Conservation (phyloP, 805 yeast genomes). For the Myxozyma neotropica region DNA sequence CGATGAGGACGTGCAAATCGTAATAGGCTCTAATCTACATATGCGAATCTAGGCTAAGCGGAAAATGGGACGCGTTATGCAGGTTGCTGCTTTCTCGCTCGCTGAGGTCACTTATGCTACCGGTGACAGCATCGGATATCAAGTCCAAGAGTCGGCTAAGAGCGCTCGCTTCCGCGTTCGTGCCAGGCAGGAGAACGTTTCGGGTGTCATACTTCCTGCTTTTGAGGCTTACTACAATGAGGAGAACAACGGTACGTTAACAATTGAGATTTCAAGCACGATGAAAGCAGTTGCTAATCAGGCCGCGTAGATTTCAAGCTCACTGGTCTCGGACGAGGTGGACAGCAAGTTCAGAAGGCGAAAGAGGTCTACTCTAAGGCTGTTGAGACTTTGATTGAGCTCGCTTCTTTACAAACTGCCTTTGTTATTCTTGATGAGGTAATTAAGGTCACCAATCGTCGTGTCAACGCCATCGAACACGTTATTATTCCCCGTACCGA, state of each 20-base stretch:
- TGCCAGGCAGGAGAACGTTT: constrained; percentile 93
- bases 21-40: too few species aligned
- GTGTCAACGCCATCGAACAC: constrained; percentile 98
- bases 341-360: constrained; percentile 96
- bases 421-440: constrained; percentile 96
- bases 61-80: constrained; percentile 98
- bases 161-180: constrained; percentile 83
- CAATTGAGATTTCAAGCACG: background rate
- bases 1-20: too few species aligned
- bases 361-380: constrained; percentile 91
- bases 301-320: constrained; percentile 87
- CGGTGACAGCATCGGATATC: constrained; percentile 93
- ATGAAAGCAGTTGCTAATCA: too few species aligned
- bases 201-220: constrained; percentile 93
- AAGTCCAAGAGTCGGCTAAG: constrained; percentile 92
- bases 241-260: constrained; percentile 57
- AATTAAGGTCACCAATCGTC: constrained; percentile 94
- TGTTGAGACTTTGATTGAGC: constrained; percentile 93
- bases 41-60: constrained; percentile 61
- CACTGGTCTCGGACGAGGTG: constrained; percentile 98
- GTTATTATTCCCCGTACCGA: constrained; percentile 97
- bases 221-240: constrained; percentile 85
- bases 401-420: constrained; percentile 96
- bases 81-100: constrained; percentile 93
- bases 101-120: constrained; percentile 98